phyloP scores from a whole-genome alignment of 805 yeast species.

The Metschnikowia corniflorae region DNA sequence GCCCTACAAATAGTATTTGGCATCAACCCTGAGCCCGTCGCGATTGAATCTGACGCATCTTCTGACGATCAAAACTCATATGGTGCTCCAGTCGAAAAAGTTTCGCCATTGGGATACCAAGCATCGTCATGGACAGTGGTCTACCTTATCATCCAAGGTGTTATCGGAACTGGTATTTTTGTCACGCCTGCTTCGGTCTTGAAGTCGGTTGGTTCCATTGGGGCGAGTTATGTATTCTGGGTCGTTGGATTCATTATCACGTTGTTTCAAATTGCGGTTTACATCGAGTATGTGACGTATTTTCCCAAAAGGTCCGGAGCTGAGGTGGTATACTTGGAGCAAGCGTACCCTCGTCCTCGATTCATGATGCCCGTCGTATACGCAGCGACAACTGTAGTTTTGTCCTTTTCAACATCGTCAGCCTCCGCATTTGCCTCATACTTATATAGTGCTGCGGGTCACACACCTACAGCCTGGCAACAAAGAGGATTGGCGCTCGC shows the following conservation, averaged over 20 bases:
- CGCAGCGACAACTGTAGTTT: conserved; percentile 37
- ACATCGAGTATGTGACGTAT: conserved; percentile 42
- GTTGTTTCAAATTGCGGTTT: conserved; percentile 33
- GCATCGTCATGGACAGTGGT: conserved; percentile 45
- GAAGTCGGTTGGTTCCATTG: conserved; percentile 42
- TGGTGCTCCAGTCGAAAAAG: conserved; percentile 42
- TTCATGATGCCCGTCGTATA: conserved; percentile 34
- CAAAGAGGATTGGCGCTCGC: conserved; percentile 36
- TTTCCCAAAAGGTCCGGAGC: conserved; percentile 35
- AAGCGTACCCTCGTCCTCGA: conserved; percentile 33
- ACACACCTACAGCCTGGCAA: conserved; percentile 29
- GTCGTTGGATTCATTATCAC: conserved; percentile 38
- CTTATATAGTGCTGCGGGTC: conserved; percentile 31
- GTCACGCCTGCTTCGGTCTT: conserved; percentile 63
- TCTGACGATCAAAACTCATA: conserved; percentile 17
- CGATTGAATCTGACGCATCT: conserved; percentile 4
- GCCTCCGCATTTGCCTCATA: conserved; percentile 38
- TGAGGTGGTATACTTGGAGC: conserved; percentile 38
- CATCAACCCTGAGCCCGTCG: conserved; percentile 8
- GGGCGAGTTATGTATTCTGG: conserved; percentile 45
- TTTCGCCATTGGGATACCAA: conserved; percentile 40
- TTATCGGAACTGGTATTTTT: conserved; percentile 76
- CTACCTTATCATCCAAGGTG: conserved; percentile 62
- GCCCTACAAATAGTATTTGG: conserved; percentile 13
- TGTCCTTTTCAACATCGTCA: conserved; percentile 34